These are phyloP conservation scores for Saccharomycopsis vini DNA, from an alignment of 805 yeast species.

Conservation along the genomic window DNA sequence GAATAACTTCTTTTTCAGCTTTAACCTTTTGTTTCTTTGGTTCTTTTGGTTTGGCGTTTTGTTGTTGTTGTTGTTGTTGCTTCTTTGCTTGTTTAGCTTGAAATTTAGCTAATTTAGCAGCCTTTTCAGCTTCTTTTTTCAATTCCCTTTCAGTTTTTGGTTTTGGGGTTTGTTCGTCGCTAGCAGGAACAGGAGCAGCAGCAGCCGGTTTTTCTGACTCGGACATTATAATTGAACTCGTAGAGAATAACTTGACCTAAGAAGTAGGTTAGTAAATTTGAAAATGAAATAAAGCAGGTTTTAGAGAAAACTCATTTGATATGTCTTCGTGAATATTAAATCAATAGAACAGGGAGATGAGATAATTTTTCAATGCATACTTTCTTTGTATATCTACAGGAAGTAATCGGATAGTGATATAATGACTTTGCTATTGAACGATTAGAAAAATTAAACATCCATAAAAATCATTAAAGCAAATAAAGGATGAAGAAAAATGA, in stretches of 20 bases:
- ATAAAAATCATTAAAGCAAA: no score
- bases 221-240: slow-evolving; percentile 3
- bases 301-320: background rate
- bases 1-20: slow-evolving; percentile 58
- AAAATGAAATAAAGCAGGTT: background rate
- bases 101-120: slow-evolving; percentile 81
- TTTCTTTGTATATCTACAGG: no score
- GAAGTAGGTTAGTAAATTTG: background rate
- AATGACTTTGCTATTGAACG: no score
- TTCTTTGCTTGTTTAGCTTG: slow-evolving; percentile 75
- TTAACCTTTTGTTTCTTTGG: slow-evolving; percentile 60
- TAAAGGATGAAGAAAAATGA: no score
- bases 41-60: slow-evolving; percentile 27
- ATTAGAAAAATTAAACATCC: no score
- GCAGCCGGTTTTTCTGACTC: slow-evolving; percentile 11
- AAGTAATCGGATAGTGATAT: no score
- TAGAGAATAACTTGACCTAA: background rate
- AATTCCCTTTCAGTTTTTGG: slow-evolving; percentile 71
- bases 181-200: slow-evolving; percentile 1
- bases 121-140: slow-evolving; percentile 81
- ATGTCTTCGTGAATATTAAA: no score
- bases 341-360: no score
- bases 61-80: slow-evolving; percentile 30
- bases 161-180: slow-evolving; percentile 21
- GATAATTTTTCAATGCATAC: no score